phyloP scores from a whole-genome alignment of 352 stramenopile genomes.

The Globisporangium iwayamae region DNA sequence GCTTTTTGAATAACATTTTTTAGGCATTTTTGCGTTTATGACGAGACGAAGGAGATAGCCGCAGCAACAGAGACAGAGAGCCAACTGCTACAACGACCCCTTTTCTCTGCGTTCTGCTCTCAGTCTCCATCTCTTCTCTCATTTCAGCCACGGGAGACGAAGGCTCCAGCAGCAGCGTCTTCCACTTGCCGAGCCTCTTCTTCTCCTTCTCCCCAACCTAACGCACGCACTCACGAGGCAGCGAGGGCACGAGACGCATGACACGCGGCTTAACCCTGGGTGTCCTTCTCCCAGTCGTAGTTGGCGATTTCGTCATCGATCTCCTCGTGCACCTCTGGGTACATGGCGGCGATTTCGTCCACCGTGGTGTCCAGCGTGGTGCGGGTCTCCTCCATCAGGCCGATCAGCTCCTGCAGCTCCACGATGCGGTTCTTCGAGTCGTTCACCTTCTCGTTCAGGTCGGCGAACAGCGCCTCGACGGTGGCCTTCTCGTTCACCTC shows the following conservation, averaged over 20 bases:
- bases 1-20: slow-evolving; percentile 17
- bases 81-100: slow-evolving; percentile 2
- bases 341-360: slow-evolving; percentile 82
- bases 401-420: slow-evolving; percentile 83
- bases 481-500: slow-evolving; percentile 80
- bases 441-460: slow-evolving; percentile 78
- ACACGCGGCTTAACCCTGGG: slow-evolving; percentile 47
- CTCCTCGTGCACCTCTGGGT: slow-evolving; percentile 81
- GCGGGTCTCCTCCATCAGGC: slow-evolving; percentile 80
- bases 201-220: background rate
- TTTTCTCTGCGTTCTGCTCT: background rate
- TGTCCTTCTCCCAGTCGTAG: slow-evolving; percentile 89
- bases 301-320: slow-evolving; percentile 88
- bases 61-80: background rate
- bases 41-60: background rate
- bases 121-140: background rate
- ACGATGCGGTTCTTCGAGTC: slow-evolving; percentile 85
- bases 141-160: background rate
- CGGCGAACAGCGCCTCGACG: slow-evolving; percentile 68
- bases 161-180: background rate
- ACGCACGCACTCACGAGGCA: slow-evolving; percentile 2
- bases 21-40: slow-evolving; percentile 14
- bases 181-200: background rate
- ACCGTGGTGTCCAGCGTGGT: slow-evolving; percentile 83
- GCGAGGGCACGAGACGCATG: too few species aligned